Conservation (phyloP, 2,329 filamentous ascomycete species). For the Cercospora zeae-maydis region DNA sequence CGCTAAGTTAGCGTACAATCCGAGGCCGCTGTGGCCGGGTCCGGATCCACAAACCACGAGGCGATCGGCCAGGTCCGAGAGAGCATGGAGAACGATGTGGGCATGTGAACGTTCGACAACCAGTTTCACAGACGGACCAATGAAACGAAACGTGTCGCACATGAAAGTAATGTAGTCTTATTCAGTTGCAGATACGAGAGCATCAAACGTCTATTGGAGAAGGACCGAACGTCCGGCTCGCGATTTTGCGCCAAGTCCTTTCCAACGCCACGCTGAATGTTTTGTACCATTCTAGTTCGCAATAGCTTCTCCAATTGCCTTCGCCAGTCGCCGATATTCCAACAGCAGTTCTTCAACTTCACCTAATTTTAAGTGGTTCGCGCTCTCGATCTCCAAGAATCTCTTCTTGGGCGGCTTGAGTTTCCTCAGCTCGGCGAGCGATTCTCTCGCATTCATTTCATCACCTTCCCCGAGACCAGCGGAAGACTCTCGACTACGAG, state of each 20-base stretch:
- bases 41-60: not conserved
- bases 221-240: not conserved
- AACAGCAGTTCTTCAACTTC: conserved; percentile 47
- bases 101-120: not conserved
- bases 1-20: not conserved
- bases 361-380: conserved; percentile 45
- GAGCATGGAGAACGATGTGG: not conserved
- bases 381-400: conserved; percentile 47
- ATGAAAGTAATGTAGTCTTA: not conserved
- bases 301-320: conserved; percentile 44
- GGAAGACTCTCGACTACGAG: conserved; percentile 15
- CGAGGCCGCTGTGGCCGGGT: conserved; percentile 3
- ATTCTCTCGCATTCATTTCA: conserved; percentile 41
- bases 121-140: not conserved
- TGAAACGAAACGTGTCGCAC: not conserved
- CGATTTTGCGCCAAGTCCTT: not conserved
- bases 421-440: conserved; percentile 45
- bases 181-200: not conserved
- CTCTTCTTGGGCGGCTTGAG: conserved; percentile 46
- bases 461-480: conserved; percentile 32
- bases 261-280: conserved; percentile 1
- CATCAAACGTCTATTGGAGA: not conserved
- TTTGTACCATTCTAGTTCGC: conserved; percentile 13
- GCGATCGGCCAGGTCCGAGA: not conserved
- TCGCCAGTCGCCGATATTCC: conserved; percentile 42